Conservation (phyloP, 2,329 filamentous ascomycete species). For the Nannizziopsis barbatae region DNA sequence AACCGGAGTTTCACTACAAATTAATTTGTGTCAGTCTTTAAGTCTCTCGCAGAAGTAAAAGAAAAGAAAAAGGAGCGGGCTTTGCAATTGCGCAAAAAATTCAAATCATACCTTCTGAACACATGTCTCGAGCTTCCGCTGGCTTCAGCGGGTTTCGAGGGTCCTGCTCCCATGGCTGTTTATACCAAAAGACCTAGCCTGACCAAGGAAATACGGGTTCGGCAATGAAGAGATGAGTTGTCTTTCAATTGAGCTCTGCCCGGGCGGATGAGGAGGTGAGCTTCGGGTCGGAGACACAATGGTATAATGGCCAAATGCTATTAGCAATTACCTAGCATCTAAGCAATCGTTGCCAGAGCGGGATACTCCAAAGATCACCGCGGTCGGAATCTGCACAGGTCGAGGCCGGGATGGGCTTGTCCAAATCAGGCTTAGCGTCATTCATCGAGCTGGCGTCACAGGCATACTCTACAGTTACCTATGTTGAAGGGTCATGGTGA, state of each 20-base stretch:
- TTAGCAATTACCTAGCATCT: no score
- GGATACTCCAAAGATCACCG: not conserved
- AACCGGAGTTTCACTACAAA: constrained; percentile 47
- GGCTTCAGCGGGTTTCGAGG: constrained; percentile 48
- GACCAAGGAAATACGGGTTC: not conserved
- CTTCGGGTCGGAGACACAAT: not conserved
- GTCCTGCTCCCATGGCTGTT: constrained; percentile 47
- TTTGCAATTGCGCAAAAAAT: no score
- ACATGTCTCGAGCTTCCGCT: constrained; percentile 45
- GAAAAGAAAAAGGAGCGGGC: no score
- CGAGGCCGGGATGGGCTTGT: not conserved
- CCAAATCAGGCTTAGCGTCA: constrained; percentile 1
- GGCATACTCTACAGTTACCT: no score
- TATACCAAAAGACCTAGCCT: not conserved
- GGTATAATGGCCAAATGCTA: not conserved
- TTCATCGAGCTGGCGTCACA: no score
- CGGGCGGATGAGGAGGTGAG: no score
- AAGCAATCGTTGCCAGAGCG: not conserved
- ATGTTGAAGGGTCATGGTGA: no score
- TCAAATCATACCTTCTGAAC: constrained; percentile 48
- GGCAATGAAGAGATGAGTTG: not conserved
- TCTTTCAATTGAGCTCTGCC: constrained; percentile 1
- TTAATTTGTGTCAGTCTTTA: no score
- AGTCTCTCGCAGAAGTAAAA: no score
- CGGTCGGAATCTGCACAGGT: no score